phyloP scores from a whole-genome alignment of 164 flowering plant species.

The Tetrastigma voinierianum region DNA sequence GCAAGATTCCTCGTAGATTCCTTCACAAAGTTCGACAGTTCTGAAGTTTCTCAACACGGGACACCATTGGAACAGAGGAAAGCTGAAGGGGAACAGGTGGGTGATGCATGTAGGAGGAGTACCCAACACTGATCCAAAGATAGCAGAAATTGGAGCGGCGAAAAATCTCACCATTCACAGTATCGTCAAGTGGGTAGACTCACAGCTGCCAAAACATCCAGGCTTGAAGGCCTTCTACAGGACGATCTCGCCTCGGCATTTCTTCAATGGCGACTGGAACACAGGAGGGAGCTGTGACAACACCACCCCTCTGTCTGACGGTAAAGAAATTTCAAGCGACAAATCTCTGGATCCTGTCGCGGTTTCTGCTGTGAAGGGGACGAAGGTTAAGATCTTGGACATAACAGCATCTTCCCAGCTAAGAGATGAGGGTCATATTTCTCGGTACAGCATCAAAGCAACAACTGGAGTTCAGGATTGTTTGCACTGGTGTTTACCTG shows the following conservation, averaged over 20 bases:
- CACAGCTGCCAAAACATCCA: slow-evolving; percentile 61
- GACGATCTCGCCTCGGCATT: slow-evolving; percentile 79
- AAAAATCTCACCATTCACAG: slow-evolving; percentile 66
- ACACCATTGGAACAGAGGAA: slow-evolving; percentile 91
- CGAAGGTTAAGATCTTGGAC: slow-evolving; percentile 62
- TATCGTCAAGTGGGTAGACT: slow-evolving; percentile 59
- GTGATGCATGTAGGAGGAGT: slow-evolving; percentile 65
- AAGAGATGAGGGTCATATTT: slow-evolving; percentile 87
- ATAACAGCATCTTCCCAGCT: slow-evolving; percentile 68
- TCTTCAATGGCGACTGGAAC: slow-evolving; percentile 88
- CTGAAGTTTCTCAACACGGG: slow-evolving; percentile 81
- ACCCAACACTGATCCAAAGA: slow-evolving; percentile 49
- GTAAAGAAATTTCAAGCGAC: slow-evolving; percentile 57
- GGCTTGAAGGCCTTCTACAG: slow-evolving; percentile 63
- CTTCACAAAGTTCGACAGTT: slow-evolving; percentile 53
- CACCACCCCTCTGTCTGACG: slow-evolving; percentile 53
- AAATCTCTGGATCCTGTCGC: slow-evolving; percentile 57
- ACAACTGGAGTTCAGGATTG: slow-evolving; percentile 68
- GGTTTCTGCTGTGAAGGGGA: slow-evolving; percentile 59
- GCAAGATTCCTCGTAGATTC: slow-evolving; percentile 53
- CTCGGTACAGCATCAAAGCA: slow-evolving; percentile 53
- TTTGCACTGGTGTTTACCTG: slow-evolving; percentile 90
- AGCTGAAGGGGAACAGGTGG: slow-evolving; percentile 67
- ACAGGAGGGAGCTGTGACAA: slow-evolving; percentile 87
- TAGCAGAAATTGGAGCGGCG: slow-evolving; percentile 54